Base-by-base conservation (phyloP, 192 early-diverging fungal genomes). In the Mortierella alpina region DNA sequence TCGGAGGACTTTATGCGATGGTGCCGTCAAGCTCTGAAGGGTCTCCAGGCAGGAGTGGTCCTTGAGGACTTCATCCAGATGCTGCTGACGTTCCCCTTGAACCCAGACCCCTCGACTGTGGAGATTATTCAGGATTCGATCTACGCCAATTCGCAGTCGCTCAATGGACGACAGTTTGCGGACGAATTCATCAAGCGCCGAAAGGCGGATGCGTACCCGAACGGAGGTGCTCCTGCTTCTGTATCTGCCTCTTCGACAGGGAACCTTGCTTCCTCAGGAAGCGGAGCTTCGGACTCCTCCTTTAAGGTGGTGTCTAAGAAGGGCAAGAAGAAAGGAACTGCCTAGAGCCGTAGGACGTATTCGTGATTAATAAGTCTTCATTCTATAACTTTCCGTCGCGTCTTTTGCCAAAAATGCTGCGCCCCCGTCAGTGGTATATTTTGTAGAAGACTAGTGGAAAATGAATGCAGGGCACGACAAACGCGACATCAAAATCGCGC, bases 91-190 rank as follows among this genome's bases (percentile, higher is more conserved):
- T 95, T 95, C 84, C 91, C 92, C 2, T 62, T 91, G 55, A 87
- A 93, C 71, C 82, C 83, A 8, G 84, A 89, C 46, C 86, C 90
- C 6, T 82, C 84, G 31, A 89, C 92, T 5, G 75, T 92, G 13
- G 92, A 93, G 63, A 93, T 93, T 53, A 93, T 95, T 49, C 86
- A 91, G 41, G 93, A 93, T 68, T 88, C 89, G 63, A 86, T 93
- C 51, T 91, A 93, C 75, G 90, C 90, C n/a, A 88, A 92, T 72
- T 93, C 93, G 1, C 72, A 87, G 23, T 87, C 88, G 10, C 83
- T 95, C 70, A 90, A 93, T 64, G 92, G 92, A 53, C 90, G 91
- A 46, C 89, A 88, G 10, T 95, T 95, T 84, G 90, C 93, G 20
- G 88, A 92, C 20, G 93, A 95, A 72, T 95, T 94, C 82, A 87